Conservation (phyloP, 2,329 filamentous ascomycete species). For the Grosmannia huntii region DNA sequence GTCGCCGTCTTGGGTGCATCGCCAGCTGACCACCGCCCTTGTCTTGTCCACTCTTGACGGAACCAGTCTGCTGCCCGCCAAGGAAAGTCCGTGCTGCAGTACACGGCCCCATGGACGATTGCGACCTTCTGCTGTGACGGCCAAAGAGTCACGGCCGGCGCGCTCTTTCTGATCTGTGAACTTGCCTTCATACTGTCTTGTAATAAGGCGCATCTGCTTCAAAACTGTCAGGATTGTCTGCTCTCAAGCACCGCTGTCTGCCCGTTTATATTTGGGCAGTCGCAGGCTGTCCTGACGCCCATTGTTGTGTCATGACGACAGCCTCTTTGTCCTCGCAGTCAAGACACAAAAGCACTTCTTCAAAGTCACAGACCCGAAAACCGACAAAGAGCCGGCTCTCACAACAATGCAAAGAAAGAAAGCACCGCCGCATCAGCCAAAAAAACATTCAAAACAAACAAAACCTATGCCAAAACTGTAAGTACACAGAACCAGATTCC, state of each 20-base stretch:
- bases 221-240: no score
- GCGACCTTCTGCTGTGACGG: not conserved
- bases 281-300: no score
- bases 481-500: not conserved
- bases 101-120: not conserved
- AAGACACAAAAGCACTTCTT: no score
- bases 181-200: not conserved
- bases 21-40: not conserved
- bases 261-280: no score
- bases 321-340: no score
- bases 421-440: not conserved
- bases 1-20: no score
- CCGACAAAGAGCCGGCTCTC: no score
- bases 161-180: not conserved
- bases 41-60: not conserved
- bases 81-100: conserved; percentile 2
- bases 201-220: not conserved
- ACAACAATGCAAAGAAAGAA: not conserved
- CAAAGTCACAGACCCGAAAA: no score
- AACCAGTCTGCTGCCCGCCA: conserved; percentile 3
- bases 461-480: not conserved
- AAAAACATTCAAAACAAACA: not conserved
- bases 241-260: no score
- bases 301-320: no score
- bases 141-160: not conserved